Conservation (phyloP, 129 eudicot genomes). For the Heracleum sosnowskyi region DNA sequence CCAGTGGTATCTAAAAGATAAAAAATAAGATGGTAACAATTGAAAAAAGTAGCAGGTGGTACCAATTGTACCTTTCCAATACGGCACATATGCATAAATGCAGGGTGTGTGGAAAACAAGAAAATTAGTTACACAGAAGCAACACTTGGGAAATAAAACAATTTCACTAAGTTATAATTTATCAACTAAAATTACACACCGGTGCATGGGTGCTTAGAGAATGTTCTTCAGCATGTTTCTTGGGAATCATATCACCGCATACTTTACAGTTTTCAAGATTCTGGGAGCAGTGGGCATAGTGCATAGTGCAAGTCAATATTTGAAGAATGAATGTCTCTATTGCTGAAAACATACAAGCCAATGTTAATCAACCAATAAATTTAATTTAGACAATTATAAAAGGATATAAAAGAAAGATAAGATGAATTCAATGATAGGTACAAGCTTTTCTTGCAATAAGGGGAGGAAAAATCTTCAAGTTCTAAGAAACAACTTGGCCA, state of each 20-base stretch:
- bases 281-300: constrained; percentile 76
- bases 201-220: constrained; percentile 83
- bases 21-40: background rate
- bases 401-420: background rate
- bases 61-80: background rate
- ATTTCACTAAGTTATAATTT: background rate
- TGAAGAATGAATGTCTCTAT: constrained; percentile 71
- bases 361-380: background rate
- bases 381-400: background rate
- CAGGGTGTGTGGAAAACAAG: background rate
- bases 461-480: background rate
- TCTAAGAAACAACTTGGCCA: background rate
- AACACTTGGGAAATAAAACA: background rate
- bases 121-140: background rate
- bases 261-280: constrained; percentile 84
- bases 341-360: constrained; percentile 38
- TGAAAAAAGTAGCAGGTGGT: background rate
- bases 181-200: constrained; percentile 33
- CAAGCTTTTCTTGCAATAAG: background rate
- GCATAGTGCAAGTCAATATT: constrained; percentile 86
- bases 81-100: background rate
- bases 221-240: constrained; percentile 74
- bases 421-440: background rate
- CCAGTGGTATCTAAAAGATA: background rate
- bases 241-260: constrained; percentile 81